Percentiles rank a stretch among this genome's conserved stretches.
Conservation (phyloP, 148 eudicot species). For the Pouteria glomerata region DNA sequence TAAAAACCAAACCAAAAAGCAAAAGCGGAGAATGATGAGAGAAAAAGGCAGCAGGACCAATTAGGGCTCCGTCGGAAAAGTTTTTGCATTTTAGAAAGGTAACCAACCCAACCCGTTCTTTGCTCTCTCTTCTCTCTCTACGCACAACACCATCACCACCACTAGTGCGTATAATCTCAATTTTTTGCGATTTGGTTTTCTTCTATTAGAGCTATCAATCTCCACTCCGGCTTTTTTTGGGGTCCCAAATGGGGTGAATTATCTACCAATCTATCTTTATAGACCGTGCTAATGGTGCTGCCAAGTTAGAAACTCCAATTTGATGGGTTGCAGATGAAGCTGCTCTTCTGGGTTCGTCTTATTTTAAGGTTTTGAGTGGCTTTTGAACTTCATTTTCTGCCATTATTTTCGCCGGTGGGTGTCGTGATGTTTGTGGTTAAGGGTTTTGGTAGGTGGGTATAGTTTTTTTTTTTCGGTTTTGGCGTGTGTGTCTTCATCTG, state of each 20-base stretch:
- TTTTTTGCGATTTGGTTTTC: too few species aligned
- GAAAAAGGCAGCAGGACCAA: slow-evolving; percentile 18
- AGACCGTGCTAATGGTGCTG: background rate
- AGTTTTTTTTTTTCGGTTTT: background rate
- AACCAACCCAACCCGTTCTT: too few species aligned
- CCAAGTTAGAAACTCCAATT: background rate
- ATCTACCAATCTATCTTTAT: too few species aligned
- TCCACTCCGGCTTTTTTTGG: too few species aligned
- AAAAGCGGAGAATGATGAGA: slow-evolving; percentile 16
- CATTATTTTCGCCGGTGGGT: background rate
- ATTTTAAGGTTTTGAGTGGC: background rate
- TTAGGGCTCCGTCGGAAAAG: slow-evolving; percentile 24
- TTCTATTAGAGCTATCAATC: too few species aligned
- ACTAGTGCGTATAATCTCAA: too few species aligned
- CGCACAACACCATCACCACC: background rate
- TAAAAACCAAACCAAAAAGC: slow-evolving; percentile 3
- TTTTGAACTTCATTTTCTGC: background rate
- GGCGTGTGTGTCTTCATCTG: background rate
- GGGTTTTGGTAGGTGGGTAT: background rate
- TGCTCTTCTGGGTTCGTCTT: background rate
- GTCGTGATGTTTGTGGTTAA: background rate
- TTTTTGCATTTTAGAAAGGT: slow-evolving; percentile 35
- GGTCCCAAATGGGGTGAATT: background rate
- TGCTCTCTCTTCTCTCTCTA: slow-evolving; percentile 7
- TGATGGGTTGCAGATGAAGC: background rate